A percentile compares a stretch with the other conserved stretches of the same genome.
phyloP scores from a whole-genome alignment of 2,329 filamentous ascomycete genomes.

The Aspergillus piperis region DNA sequence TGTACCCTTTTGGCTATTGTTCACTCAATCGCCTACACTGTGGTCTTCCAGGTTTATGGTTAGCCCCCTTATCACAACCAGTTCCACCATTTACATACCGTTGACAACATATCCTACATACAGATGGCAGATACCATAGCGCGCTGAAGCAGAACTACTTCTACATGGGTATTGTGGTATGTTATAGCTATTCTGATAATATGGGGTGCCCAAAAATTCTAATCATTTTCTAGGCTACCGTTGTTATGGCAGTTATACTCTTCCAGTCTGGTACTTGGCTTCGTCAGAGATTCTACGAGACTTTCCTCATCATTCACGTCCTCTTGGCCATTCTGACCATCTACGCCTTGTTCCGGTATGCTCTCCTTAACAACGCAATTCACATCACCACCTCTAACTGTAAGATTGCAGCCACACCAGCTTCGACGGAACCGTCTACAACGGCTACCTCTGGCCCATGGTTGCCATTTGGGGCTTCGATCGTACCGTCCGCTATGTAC shows the following conservation, averaged over 20 bases:
- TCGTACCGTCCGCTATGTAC: conserved; percentile 27
- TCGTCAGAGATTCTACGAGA: conserved; percentile 41
- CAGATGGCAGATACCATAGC: conserved; percentile 3
- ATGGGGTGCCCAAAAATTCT: neutral
- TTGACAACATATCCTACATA: neutral
- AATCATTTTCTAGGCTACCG: neutral
- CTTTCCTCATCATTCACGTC: conserved; percentile 44
- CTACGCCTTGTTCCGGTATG: conserved; percentile 40
- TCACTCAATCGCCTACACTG: conserved; percentile 61
- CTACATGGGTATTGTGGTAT: conserved; percentile 26
- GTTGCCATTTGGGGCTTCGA: conserved; percentile 52
- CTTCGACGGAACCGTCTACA: conserved; percentile 50
- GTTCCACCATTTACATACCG: too few species aligned
- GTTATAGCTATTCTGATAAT: neutral
- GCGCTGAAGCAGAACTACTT: conserved; percentile 7
- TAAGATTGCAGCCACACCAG: conserved; percentile 41
- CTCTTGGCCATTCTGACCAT: conserved; percentile 41
- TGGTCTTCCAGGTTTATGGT: conserved; percentile 25
- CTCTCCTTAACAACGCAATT: neutral
- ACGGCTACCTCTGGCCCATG: conserved; percentile 51
- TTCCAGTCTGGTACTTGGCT: conserved; percentile 9
- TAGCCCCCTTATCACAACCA: neutral
- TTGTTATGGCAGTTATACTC: neutral
- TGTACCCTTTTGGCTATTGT: conserved; percentile 61
- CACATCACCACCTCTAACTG: neutral